phyloP scores from a whole-genome alignment of 768 basidiomycete genomes.

The Tylopilus sp. region DNA sequence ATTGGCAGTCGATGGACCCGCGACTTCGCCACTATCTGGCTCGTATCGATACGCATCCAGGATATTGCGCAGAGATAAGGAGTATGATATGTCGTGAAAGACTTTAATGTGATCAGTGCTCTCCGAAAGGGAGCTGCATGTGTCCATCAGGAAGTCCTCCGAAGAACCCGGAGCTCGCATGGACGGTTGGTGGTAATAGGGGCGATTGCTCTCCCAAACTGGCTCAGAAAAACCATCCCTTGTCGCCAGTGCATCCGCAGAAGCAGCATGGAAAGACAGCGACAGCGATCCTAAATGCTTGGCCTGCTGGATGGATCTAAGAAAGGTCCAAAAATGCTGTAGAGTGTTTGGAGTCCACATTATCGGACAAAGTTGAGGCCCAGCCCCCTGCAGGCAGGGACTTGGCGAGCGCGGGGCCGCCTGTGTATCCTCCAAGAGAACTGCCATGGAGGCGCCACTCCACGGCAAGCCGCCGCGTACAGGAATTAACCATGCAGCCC shows the following conservation, averaged over 20 bases:
- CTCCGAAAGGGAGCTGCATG: constrained; percentile 25
- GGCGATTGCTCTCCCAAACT: constrained; percentile 25
- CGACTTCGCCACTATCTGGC: constrained; percentile 5
- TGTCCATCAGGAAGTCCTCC: constrained; percentile 12
- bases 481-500: constrained; percentile 57
- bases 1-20: constrained; percentile 24
- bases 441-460: constrained; percentile 41
- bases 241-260: constrained; percentile 9
- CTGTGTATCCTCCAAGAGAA: constrained; percentile 32
- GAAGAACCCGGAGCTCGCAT: constrained; percentile 5
- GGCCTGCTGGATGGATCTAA: constrained; percentile 37
- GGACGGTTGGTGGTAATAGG: constrained; percentile 17
- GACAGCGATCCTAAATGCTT: constrained; percentile 44
- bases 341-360: constrained; percentile 47
- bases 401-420: constrained; percentile 16
- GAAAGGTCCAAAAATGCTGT: constrained; percentile 47
- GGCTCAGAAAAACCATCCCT: constrained; percentile 15
- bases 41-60: constrained; percentile 49
- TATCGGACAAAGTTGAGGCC: constrained; percentile 28
- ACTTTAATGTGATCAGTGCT: constrained; percentile 52
- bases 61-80: constrained; percentile 47
- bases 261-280: constrained; percentile 43
- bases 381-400: constrained; percentile 17
- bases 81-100: constrained; percentile 50
- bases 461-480: constrained; percentile 52